These are phyloP conservation scores for Pholiota conissans DNA, from an alignment of 768 basidiomycete genomes.

Conservation along the genomic window DNA sequence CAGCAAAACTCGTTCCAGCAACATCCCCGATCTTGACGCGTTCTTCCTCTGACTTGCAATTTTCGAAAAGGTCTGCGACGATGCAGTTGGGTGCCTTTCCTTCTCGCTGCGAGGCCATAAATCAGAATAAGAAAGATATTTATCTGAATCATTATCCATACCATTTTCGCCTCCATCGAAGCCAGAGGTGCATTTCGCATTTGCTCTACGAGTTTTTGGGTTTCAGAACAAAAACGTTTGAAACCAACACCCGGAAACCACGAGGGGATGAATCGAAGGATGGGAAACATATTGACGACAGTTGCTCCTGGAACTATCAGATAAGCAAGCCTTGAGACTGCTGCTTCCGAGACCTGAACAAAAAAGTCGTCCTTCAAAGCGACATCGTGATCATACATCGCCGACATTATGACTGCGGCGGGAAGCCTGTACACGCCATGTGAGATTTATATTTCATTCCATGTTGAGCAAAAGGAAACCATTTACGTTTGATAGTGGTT, in stretches of 20 bases:
- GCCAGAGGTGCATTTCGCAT: background rate
- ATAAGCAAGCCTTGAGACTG: background rate
- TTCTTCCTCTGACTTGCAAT: background rate
- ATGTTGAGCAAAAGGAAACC: background rate
- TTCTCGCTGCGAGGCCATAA: background rate
- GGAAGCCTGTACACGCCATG: slow-evolving; percentile 1
- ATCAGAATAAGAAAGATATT: too few species aligned
- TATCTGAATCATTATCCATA: background rate
- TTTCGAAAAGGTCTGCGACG: background rate
- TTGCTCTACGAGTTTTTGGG: background rate
- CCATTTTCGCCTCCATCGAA: background rate
- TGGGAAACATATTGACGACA: slow-evolving; percentile 8
- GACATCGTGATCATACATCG: slow-evolving; percentile 13
- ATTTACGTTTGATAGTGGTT: slow-evolving; percentile 7
- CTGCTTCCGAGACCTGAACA: slow-evolving; percentile 9
- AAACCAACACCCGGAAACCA: slow-evolving; percentile 16
- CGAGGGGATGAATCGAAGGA: slow-evolving; percentile 11
- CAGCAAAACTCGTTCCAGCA: background rate
- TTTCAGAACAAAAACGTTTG: slow-evolving; percentile 3
- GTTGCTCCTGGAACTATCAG: slow-evolving; percentile 9
- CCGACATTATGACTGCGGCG: slow-evolving; percentile 13
- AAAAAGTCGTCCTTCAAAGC: slow-evolving; percentile 10
- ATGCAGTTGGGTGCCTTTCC: background rate
- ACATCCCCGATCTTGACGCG: background rate
- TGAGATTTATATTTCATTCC: too few species aligned